Conservation (phyloP, 2,329 filamentous ascomycete species). For the Fonsecaea pedrosoi region DNA sequence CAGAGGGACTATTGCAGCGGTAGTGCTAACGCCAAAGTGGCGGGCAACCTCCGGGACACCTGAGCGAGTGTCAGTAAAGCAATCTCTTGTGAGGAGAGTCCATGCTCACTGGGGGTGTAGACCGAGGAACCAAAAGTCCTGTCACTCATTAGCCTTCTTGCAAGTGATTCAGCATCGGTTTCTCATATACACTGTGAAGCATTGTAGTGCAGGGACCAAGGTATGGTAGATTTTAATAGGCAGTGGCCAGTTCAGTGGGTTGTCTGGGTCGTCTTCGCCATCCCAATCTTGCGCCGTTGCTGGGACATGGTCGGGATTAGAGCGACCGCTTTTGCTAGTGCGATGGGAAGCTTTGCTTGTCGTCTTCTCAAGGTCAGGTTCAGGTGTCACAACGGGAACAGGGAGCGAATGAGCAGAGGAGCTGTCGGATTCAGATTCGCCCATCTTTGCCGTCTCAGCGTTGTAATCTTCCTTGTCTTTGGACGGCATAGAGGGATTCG, state of each 20-base stretch:
- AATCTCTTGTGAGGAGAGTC: background rate
- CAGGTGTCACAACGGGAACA: constrained; percentile 12
- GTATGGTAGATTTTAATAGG: constrained; percentile 50
- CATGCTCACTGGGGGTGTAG: constrained; percentile 41
- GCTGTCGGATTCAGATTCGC: constrained; percentile 16
- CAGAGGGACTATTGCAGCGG: constrained; percentile 62
- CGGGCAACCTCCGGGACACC: constrained; percentile 63
- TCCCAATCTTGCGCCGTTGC: constrained; percentile 59
- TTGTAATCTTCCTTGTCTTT: background rate
- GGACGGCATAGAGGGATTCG: constrained; percentile 20
- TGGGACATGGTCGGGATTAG: constrained; percentile 6
- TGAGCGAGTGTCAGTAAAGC: background rate
- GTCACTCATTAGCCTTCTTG: constrained; percentile 21
- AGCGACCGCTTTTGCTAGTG: constrained; percentile 22
- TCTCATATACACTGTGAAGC: constrained; percentile 35
- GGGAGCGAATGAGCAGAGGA: constrained; percentile 22
- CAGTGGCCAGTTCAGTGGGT: constrained; percentile 66
- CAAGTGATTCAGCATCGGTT: background rate
- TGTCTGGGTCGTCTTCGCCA: constrained; percentile 62
- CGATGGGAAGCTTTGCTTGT: constrained; percentile 21
- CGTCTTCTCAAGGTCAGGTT: constrained; percentile 34
- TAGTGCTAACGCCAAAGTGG: constrained; percentile 43
- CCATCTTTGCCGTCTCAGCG: constrained; percentile 23
- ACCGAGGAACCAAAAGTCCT: constrained; percentile 46
- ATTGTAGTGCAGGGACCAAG: constrained; percentile 34